Percentiles rank a stretch among this genome's conserved stretches.
Conservation (phyloP, 1,139 yeast genomes). For the Scheffersomyces parashehatae region DNA sequence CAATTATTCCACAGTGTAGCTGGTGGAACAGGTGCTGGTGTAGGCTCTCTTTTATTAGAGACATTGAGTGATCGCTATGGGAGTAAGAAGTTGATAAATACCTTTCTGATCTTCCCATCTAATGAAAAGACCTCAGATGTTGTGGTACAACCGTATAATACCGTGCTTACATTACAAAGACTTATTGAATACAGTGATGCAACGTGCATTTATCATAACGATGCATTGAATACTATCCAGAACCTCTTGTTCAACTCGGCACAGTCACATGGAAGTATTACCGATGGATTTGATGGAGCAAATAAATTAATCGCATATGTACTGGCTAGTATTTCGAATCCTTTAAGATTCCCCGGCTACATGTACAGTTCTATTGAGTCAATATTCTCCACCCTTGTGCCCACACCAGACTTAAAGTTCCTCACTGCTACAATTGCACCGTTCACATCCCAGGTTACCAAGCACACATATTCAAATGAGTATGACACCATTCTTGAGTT, state of each 20-base stretch:
- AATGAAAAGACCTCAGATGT: constrained; percentile 82
- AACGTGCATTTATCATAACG: constrained; percentile 86
- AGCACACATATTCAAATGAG: constrained; percentile 67
- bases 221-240: constrained; percentile 73
- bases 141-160: constrained; percentile 95
- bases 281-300: constrained; percentile 59
- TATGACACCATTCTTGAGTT: constrained; percentile 84
- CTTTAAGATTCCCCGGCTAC: constrained; percentile 88
- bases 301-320: constrained; percentile 86
- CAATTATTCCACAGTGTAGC: constrained; percentile 95
- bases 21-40: constrained; percentile 97
- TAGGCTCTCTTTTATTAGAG: constrained; percentile 83
- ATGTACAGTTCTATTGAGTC: constrained; percentile 87
- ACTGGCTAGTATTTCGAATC: constrained; percentile 81
- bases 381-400: constrained; percentile 78
- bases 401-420: constrained; percentile 89
- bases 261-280: constrained; percentile 10
- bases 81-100: constrained; percentile 77
- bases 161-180: constrained; percentile 76
- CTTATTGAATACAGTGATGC: constrained; percentile 84
- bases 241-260: constrained; percentile 35
- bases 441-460: constrained; percentile 52
- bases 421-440: constrained; percentile 88
- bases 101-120: constrained; percentile 85
- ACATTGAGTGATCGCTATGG: constrained; percentile 74